Base-by-base conservation (phyloP, 192 early-diverging fungal species). In the Podila epigama region DNA sequence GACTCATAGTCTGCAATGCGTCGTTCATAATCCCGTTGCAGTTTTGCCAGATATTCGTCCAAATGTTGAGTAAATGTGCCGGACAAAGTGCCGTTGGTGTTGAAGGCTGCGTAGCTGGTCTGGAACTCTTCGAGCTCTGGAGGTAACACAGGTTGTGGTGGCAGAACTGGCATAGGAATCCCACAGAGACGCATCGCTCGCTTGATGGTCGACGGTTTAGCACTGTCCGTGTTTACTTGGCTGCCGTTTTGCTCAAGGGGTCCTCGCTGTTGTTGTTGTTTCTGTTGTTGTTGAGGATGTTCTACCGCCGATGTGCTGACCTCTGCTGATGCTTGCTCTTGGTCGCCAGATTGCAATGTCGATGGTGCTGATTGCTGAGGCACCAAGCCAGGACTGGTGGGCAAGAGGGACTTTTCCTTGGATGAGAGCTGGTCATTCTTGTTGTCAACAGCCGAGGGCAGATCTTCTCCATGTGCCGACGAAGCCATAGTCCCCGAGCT, bases 101-200 rank as follows among this genome's bases (percentile, higher is more conserved):
- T 12, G 11, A 25, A n/a, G n/a, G n/a, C n/a, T n/a, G n/a, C 36
- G n/a, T 77, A 53, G 52, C 29, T 27, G n/a, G 52, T 13, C n/a
- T 67, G 66, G 41, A 63, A 77, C 36, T 59, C n/a, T 51, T 77
- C 66, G 32, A 77, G 52, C 16, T 77, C 72, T 8, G 31, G 0
- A 1, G 72, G 72, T 28, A 77, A 68, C 3, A 77, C 44, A 15
- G 72, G 72, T 32, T 54, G 51, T 1, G 72, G 72, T 1, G 72
- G 72, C 0, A 77, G 50, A 0, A 36, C 9, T 20, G 72, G 72
- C 11, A 60, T 3, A 5, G 72, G 72, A 15, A 67, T 59, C 34
- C 72, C 72, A 34, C 37, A 57, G 11, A 77, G 40, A 9, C 57
- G n/a, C 60, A 77, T 77, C 18, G 25, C 39, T 8, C 72, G 59